Evolutionary conservation across 169 alveolate genomes (phyloP).

Genomic region (Plasmodium falciparum): DNA sequence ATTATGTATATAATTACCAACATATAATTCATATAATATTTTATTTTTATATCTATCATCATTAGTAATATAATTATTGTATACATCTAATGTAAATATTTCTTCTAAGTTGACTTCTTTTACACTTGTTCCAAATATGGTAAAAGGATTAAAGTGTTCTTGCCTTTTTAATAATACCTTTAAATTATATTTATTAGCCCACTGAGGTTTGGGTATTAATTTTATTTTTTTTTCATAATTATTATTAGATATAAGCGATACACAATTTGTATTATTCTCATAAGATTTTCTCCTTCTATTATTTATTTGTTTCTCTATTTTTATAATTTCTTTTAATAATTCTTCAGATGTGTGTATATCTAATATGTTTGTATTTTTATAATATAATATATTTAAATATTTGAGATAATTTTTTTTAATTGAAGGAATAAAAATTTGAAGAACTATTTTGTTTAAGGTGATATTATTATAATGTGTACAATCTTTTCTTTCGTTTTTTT

Average conservation of each 20-base stretch:
- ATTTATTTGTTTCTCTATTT: constrained; percentile 38
- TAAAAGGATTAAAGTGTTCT: constrained; percentile 65
- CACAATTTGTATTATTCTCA: constrained; percentile 10
- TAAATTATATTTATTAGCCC: constrained; percentile 45
- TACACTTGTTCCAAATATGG: constrained; percentile 68
- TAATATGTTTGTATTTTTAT: constrained; percentile 1
- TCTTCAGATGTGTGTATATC: constrained; percentile 28
- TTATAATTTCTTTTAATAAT: constrained; percentile 49
- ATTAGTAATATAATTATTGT: constrained; percentile 61
- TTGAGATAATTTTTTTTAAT: constrained; percentile 58
- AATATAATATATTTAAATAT: constrained; percentile 22
- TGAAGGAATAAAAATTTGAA: constrained; percentile 58
- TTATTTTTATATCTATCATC: constrained; percentile 58
- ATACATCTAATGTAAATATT: constrained; percentile 61
- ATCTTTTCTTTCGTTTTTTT: not conserved
- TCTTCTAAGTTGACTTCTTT: constrained; percentile 62
- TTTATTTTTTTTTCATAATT: constrained; percentile 70
- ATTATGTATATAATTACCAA: constrained; percentile 55
- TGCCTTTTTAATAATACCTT: constrained; percentile 46
- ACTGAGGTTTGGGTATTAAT: constrained; percentile 47
- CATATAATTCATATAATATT: constrained; percentile 55
- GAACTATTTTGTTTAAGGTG: constrained; percentile 38
- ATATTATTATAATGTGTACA: constrained; percentile 1
- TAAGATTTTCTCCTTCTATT: constrained; percentile 26
- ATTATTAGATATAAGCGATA: not conserved